Percentiles rank a stretch among this genome's conserved stretches.
These are phyloP conservation scores for Tulasnella calospora DNA, from an alignment of 768 basidiomycete genomes.

Conservation along the genomic window DNA sequence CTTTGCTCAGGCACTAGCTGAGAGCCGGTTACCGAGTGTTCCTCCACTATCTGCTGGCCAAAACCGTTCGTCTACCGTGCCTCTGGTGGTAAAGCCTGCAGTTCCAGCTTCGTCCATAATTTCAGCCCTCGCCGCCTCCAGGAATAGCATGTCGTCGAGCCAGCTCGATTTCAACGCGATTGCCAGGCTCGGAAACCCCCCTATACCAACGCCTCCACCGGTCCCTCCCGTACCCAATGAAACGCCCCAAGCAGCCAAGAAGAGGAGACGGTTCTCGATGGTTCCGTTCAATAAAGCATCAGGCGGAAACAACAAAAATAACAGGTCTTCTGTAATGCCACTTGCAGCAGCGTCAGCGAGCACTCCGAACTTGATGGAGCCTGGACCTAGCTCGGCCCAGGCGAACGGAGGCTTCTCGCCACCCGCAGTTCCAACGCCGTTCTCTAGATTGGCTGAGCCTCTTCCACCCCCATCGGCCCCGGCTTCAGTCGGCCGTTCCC, in stretches of 20 bases:
- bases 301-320: neutral
- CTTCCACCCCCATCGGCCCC: slow-evolving; percentile 4
- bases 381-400: neutral
- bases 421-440: neutral
- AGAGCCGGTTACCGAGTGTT: slow-evolving; percentile 15
- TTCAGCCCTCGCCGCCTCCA: neutral
- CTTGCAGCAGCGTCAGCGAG: slow-evolving; percentile 9
- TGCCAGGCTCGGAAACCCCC: neutral
- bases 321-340: neutral
- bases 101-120: neutral
- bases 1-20: slow-evolving; percentile 14
- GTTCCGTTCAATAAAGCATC: neutral
- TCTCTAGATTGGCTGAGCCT: neutral
- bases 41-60: neutral
- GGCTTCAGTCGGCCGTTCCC: neutral
- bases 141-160: neutral
- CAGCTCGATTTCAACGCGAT: neutral
- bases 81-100: slow-evolving; percentile 4
- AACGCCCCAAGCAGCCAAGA: neutral
- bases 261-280: slow-evolving; percentile 19
- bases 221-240: neutral
- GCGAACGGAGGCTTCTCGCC: neutral
- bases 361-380: slow-evolving; percentile 17
- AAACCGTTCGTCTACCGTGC: neutral
- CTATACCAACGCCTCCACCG: neutral